A percentile compares a stretch with the other conserved stretches of the same genome.
phyloP scores from a whole-genome alignment of 768 basidiomycete genomes.

The Boletus barrowsii region DNA sequence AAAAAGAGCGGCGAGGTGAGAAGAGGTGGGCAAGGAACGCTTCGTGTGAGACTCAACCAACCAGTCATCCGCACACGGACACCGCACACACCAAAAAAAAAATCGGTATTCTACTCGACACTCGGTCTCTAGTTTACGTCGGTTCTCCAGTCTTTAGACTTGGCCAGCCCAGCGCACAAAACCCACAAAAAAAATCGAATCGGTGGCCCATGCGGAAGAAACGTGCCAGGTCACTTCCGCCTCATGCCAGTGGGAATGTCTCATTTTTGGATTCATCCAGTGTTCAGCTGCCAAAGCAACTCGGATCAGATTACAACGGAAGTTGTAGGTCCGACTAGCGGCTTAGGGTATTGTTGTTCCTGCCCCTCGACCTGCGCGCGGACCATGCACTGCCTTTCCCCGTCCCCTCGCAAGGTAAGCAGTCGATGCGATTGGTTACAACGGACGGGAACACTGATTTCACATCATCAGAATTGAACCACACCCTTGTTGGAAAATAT shows the following conservation, averaged over 20 bases:
- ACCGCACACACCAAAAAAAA: too few species aligned
- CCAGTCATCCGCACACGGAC: constrained; percentile 16
- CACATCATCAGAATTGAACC: not conserved
- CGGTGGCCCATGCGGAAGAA: constrained; percentile 8
- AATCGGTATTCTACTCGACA: not conserved
- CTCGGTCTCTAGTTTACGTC: constrained; percentile 2
- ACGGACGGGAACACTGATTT: not conserved
- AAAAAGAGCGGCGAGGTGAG: constrained; percentile 21
- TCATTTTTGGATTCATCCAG: too few species aligned
- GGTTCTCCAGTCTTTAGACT: not conserved
- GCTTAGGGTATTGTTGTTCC: not conserved
- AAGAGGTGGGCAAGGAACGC: not conserved
- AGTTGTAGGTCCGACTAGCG: not conserved
- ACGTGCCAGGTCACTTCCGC: constrained; percentile 1
- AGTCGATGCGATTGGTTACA: not conserved
- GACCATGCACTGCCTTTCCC: not conserved
- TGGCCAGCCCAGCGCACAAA: not conserved
- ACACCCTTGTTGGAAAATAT: not conserved
- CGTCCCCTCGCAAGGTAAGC: not conserved
- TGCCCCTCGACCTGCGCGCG: too few species aligned
- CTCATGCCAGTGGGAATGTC: too few species aligned
- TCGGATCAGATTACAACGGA: not conserved
- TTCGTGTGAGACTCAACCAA: constrained; percentile 10
- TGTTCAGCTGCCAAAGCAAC: not conserved
- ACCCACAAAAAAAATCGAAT: not conserved